Evolutionary conservation across 768 basidiomycete genomes (phyloP).

Genomic region (Suillus weaverae): DNA sequence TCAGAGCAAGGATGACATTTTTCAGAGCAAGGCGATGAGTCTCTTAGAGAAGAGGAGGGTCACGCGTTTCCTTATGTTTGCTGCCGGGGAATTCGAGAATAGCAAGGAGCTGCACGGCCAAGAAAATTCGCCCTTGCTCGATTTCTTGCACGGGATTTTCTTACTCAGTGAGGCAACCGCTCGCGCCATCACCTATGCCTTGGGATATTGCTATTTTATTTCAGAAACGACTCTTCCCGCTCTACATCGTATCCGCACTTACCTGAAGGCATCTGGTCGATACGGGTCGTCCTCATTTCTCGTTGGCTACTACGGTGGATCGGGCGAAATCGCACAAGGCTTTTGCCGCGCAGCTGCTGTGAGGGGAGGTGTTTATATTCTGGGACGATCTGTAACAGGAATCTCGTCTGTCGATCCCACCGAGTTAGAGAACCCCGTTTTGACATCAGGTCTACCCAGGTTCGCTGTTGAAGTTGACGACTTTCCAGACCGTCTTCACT

Average conservation of each 20-base stretch:
- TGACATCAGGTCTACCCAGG: slow-evolving; percentile 7
- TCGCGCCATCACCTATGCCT: slow-evolving; percentile 68
- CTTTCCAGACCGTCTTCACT: slow-evolving; percentile 57
- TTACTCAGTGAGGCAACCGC: slow-evolving; percentile 57
- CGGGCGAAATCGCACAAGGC: slow-evolving; percentile 91
- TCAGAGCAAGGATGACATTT: slow-evolving; percentile 88
- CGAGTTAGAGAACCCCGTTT: slow-evolving; percentile 21
- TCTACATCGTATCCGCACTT: slow-evolving; percentile 67
- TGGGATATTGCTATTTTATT: slow-evolving; percentile 64
- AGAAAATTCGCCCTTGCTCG: slow-evolving; percentile 54
- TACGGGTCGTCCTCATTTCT: slow-evolving; percentile 90
- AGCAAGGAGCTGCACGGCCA: slow-evolving; percentile 58
- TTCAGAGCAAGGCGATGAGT: slow-evolving; percentile 76
- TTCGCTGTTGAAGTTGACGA: slow-evolving; percentile 57
- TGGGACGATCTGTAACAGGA: slow-evolving; percentile 45
- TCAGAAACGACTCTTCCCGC: slow-evolving; percentile 68
- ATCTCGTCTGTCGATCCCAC: slow-evolving; percentile 31
- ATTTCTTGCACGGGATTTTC: slow-evolving; percentile 68
- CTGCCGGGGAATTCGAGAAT: slow-evolving; percentile 71
- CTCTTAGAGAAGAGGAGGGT: slow-evolving; percentile 85
- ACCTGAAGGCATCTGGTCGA: slow-evolving; percentile 76
- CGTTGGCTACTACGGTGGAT: slow-evolving; percentile 92
- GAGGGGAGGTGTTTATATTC: slow-evolving; percentile 68
- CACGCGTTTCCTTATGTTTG: slow-evolving; percentile 90
- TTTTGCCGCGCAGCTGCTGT: slow-evolving; percentile 89